Percentiles rank a stretch among this genome's conserved stretches.
Evolutionary conservation across 306 rosid genomes (phyloP).

Genomic region (Rubus idaeus): DNA sequence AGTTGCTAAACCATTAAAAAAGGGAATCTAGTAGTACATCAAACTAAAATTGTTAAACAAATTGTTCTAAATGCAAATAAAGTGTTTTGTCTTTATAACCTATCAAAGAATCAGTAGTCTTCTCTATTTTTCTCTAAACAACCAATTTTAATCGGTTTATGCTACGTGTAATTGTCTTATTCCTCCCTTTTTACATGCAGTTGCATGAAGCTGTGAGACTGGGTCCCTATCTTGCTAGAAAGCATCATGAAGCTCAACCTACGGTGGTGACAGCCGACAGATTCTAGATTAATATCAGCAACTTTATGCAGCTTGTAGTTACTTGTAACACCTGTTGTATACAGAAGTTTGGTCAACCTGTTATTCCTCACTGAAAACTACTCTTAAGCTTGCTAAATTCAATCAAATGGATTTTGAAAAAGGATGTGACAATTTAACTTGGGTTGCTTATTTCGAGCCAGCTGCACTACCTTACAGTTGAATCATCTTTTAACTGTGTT

Average conservation of each 20-base stretch:
- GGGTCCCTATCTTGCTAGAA: constrained; percentile 71
- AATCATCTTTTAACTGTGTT: neutral
- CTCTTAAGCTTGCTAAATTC: neutral
- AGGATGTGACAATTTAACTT: neutral
- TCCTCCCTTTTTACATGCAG: constrained; percentile 41
- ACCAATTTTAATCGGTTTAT: neutral
- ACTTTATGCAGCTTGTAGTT: neutral
- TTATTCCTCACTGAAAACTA: neutral
- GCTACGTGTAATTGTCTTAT: neutral
- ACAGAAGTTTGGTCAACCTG: neutral
- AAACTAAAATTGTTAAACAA: neutral
- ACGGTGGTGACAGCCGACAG: constrained; percentile 77
- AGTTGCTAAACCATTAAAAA: neutral
- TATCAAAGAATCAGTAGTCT: neutral
- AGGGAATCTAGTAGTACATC: neutral
- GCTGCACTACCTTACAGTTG: neutral
- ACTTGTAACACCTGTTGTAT: neutral
- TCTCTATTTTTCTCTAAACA: neutral
- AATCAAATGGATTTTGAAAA: neutral
- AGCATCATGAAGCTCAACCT: constrained; percentile 70
- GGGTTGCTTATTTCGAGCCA: neutral
- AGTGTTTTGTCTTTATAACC: neutral
- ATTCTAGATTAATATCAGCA: constrained; percentile 36
- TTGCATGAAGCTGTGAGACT: constrained; percentile 63
- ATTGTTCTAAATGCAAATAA: neutral